Base-by-base conservation (phyloP, 805 yeast genomes). In the Metahyphopichia silvanorum region DNA sequence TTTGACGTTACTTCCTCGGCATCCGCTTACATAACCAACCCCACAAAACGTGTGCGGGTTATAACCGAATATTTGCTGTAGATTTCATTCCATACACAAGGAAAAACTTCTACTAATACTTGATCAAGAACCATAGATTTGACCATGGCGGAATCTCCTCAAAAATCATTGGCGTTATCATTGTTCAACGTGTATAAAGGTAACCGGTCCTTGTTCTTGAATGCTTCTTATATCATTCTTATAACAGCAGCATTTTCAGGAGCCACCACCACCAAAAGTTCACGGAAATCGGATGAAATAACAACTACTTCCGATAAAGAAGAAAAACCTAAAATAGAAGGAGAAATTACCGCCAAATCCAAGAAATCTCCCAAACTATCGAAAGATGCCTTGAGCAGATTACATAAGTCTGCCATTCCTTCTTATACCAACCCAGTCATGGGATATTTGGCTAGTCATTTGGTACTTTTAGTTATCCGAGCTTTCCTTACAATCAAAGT, bases 401-500 rank as follows among this genome's bases (percentile, higher is more conserved):
- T 67, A n/a, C 42, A 53, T 21, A 51, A 47, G 29, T 51, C 70
- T 5, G 66, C 69, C 3, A 42, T 64, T 5, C 73, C 73, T 2
- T 38, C 46, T 3, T 32, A 42, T 12, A 38, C 35, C 5, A 55
- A 62, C 40, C 40, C 53, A 10, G 54, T 69, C 5, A 52, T 63
- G 11, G 23, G 43, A 6, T 58, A 59, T 35, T 63, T 85, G 22
- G 38, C 54, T 1, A 43, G 73, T 0, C 91, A 86, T 55, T 58
- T 86, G 5, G 50, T 66, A 0, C 63, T 86, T 16, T 65, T 89
- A 27, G 69, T 84, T 3, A 42, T 73, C 4, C 71, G 95, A 42
- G 91, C 96, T 0, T 55, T 80, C 16, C 60, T 89, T 17, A 82
- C 95, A 2, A 69, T 89, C 29, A 79, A 80, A 48, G 89, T 88